These are phyloP conservation scores for Thinopyrum elongatum DNA, from an alignment of 176 grass and related monocot genomes.

Conservation along the genomic window DNA sequence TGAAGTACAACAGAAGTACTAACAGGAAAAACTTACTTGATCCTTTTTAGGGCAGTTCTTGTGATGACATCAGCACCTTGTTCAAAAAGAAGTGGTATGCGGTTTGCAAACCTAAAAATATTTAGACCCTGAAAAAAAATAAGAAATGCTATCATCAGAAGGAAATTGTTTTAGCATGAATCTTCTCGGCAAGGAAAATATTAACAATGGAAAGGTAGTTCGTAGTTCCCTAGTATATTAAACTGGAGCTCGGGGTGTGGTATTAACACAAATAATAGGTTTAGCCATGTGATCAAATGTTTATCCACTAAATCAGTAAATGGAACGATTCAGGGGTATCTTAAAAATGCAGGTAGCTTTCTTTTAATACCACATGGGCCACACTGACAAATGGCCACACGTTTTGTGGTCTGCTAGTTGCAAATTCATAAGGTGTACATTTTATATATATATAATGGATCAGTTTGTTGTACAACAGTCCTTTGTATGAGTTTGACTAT, in stretches of 20 bases:
- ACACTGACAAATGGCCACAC: background rate
- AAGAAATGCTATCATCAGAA: constrained; percentile 16
- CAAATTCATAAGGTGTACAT: background rate
- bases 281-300: background rate
- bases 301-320: background rate
- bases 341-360: background rate
- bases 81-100: constrained; percentile 96
- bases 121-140: constrained; percentile 69
- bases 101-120: constrained; percentile 97
- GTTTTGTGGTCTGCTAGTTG: constrained; percentile 1
- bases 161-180: constrained; percentile 11
- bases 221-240: background rate
- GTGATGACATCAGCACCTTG: constrained; percentile 99
- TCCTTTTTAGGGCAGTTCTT: constrained; percentile 89
- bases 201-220: constrained; percentile 1
- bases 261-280: constrained; percentile 31
- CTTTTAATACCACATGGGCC: background rate
- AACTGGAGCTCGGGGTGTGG: background rate
- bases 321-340: background rate
- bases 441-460: background rate
- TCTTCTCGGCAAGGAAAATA: constrained; percentile 21
- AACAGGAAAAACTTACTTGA: constrained; percentile 56
- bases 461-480: background rate
- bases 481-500: constrained; percentile 14
- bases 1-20: background rate